Base-by-base conservation (phyloP, 2,329 filamentous ascomycete genomes). In the Fusarium sp. region DNA sequence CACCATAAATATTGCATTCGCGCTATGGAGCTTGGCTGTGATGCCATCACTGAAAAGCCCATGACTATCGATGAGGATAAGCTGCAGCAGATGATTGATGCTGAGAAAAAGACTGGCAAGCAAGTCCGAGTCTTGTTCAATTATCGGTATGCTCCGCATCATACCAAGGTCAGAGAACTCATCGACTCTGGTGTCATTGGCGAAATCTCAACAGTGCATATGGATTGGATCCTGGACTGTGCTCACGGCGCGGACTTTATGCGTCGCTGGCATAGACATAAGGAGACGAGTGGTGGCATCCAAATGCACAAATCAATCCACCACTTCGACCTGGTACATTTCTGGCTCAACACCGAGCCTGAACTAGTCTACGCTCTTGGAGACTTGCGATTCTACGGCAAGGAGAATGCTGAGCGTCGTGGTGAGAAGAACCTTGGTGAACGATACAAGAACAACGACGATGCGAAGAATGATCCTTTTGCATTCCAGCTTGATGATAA, bases 281-380 rank as follows among this genome's bases (percentile, higher is more conserved):
- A 86, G 78, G 80, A 82, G 22, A 90, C 89, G 74, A 87, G 84
- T 52, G 88, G 88, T 11, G 87, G 87, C 2, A 79, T 90, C 25
- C 81, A 89, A 4, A 86, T 90, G 65, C 88, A 90, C 79, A 90
- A 90, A 75, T 87, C 86, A 12, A 90, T 87, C 18, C 88, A 90
- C 62, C 88, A 90, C 72, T 90, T 90, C 66, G 88, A 90, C 74
- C 81, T 90, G 9, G 84, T 90, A 34, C 67, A 90, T 70, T 90
- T 88, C 75, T 90, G 88, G 88, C 82, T 90, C 45, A 81, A 83
- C 52, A 88, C 84, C 1, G 79, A 83, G 11, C 88, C 88, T 0
- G 78, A 82, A 47, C 86, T 85, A 0, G 88, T 90, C 0, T 87
- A 87, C 67, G 87, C 86, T 2, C 82, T 87, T 60, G 88, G 87